These are phyloP conservation scores for Fagus crenata DNA, from an alignment of 306 rosid species.

Conservation along the genomic window DNA sequence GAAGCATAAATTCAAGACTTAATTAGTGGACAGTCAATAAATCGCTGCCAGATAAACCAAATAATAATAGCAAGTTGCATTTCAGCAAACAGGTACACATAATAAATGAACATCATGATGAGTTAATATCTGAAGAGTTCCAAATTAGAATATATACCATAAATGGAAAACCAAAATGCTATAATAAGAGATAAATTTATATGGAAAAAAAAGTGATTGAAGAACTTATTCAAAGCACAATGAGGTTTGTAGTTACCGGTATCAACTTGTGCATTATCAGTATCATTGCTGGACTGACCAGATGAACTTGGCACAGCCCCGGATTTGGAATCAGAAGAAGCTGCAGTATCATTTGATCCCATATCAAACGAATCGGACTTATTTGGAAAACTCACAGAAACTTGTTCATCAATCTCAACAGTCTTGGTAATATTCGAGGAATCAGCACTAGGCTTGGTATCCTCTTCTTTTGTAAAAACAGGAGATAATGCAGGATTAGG, in stretches of 20 bases:
- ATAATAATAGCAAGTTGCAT: background rate
- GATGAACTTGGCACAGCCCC: slow-evolving; percentile 30
- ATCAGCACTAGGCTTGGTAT: background rate
- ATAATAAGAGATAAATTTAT: slow-evolving; percentile 12
- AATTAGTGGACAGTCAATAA: background rate
- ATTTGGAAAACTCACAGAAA: slow-evolving; percentile 27
- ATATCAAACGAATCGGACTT: slow-evolving; percentile 29
- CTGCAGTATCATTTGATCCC: slow-evolving; percentile 34
- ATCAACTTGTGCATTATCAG: slow-evolving; percentile 35
- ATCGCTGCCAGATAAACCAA: slow-evolving; percentile 1
- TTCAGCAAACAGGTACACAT: slow-evolving; percentile 19
- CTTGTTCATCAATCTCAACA: slow-evolving; percentile 27
- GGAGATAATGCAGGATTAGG: slow-evolving; percentile 20
- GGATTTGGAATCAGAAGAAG: slow-evolving; percentile 39
- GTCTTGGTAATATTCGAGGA: slow-evolving; percentile 31
- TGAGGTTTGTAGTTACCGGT: slow-evolving; percentile 50
- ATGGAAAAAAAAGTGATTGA: slow-evolving; percentile 16
- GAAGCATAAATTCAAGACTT: background rate
- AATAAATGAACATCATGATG: slow-evolving; percentile 12
- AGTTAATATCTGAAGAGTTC: slow-evolving; percentile 11
- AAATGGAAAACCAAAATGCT: slow-evolving; percentile 10
- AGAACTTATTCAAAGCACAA: slow-evolving; percentile 24
- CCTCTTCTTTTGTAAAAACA: slow-evolving; percentile 16
- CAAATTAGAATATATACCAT: slow-evolving; percentile 12
- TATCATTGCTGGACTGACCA: slow-evolving; percentile 30